phyloP scores from a whole-genome alignment of 2,329 filamentous ascomycete species.

The Lasiodiplodia sp. region DNA sequence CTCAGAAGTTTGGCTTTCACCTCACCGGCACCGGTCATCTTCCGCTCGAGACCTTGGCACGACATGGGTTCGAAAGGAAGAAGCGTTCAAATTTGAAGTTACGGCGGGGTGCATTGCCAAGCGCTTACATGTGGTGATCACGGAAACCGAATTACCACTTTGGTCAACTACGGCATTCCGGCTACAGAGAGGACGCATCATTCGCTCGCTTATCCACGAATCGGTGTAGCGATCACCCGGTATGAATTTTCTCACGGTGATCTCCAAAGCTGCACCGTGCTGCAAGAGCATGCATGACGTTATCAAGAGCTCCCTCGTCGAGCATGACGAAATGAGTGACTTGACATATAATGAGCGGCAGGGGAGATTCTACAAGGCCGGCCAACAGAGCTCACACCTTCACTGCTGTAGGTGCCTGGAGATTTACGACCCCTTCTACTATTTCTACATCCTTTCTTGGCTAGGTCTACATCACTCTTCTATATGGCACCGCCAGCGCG shows the following conservation, averaged over 20 bases:
- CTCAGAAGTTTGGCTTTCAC: slow-evolving; percentile 62
- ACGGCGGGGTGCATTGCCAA: slow-evolving; percentile 35
- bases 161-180: slow-evolving; percentile 55
- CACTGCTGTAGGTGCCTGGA: background rate
- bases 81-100: background rate
- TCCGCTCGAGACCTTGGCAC: slow-evolving; percentile 59
- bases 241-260: background rate
- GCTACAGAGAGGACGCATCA: background rate
- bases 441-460: slow-evolving; percentile 37
- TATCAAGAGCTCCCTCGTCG: slow-evolving; percentile 4
- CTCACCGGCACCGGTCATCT: slow-evolving; percentile 59
- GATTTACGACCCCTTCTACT: background rate
- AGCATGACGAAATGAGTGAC: background rate
- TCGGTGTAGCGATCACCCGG: slow-evolving; percentile 14
- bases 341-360: slow-evolving; percentile 6
- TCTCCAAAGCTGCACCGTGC: background rate
- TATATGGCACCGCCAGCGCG: too few relatives aligned
- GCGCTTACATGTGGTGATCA: slow-evolving; percentile 57
- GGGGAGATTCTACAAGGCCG: background rate
- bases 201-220: slow-evolving; percentile 41
- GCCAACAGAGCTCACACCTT: too few relatives aligned
- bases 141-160: slow-evolving; percentile 53
- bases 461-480: too few relatives aligned
- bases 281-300: slow-evolving; percentile 7
- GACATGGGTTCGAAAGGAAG: slow-evolving; percentile 38